Evolutionary conservation across 768 basidiomycete genomes (phyloP).

Genomic region (Chalciporus sphaerocephalus): DNA sequence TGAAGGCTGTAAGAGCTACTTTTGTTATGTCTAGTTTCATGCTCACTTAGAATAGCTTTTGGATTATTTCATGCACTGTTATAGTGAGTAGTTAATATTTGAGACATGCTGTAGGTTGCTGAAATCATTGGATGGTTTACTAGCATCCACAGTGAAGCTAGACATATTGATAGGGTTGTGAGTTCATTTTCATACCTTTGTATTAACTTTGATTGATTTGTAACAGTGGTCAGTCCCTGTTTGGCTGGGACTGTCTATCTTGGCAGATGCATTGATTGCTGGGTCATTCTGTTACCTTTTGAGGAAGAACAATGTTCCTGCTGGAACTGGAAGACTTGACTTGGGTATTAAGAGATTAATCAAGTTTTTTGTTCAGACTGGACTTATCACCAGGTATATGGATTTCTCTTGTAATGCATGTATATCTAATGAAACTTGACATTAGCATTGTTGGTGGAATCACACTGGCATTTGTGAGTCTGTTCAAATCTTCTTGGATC

Average conservation of each 20-base stretch:
- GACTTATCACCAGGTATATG: constrained; percentile 22
- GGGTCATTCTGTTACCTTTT: constrained; percentile 16
- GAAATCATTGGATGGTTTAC: not conserved
- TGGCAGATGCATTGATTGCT: constrained; percentile 22
- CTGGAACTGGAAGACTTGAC: constrained; percentile 8
- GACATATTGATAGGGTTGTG: not conserved
- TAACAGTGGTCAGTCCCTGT: constrained; percentile 17
- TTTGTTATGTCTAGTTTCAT: not conserved
- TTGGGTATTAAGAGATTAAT: constrained; percentile 14
- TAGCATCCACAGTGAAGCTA: not conserved
- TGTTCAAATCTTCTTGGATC: not conserved
- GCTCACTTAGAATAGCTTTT: constrained; percentile 16
- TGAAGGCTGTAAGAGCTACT: constrained; percentile 16
- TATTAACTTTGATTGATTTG: not conserved
- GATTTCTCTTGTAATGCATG: not conserved
- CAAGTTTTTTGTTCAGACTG: constrained; percentile 26
- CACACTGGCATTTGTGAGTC: constrained; percentile 17
- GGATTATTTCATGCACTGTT: constrained; percentile 5
- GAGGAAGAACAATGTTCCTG: constrained; percentile 1
- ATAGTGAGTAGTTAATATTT: constrained; percentile 12
- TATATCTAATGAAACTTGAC: not conserved
- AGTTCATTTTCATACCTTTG: not conserved
- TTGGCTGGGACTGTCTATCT: constrained; percentile 22
- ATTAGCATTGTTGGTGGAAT: constrained; percentile 15
- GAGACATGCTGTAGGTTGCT: not conserved